Conservation (phyloP, 352 stramenopile genomes). For the Globisporangium cederbergense region DNA sequence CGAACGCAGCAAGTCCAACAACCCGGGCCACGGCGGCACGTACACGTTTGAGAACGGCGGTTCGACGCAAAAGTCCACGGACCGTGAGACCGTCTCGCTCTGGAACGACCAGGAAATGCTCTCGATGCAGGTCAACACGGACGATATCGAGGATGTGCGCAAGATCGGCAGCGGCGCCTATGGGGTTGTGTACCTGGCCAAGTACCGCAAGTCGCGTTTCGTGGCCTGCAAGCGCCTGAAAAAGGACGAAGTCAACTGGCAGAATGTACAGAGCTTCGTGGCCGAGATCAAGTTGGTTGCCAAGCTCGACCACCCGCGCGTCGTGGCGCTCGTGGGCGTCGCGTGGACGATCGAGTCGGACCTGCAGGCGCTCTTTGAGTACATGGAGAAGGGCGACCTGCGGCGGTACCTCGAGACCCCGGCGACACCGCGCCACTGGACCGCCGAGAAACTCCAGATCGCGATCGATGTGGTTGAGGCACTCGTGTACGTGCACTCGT, state of each 20-base stretch:
- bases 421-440: no score
- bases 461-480: constrained; percentile 48
- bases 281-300: constrained; percentile 10
- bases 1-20: constrained; percentile 11
- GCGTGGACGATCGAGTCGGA: constrained; percentile 8
- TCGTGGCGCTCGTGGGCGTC: constrained; percentile 3
- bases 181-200: constrained; percentile 39
- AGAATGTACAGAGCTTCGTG: constrained; percentile 38
- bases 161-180: constrained; percentile 31
- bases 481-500: constrained; percentile 59
- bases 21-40: neutral
- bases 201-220: constrained; percentile 30
- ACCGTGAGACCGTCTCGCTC: constrained; percentile 23
- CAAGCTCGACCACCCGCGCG: constrained; percentile 1
- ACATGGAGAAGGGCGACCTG: constrained; percentile 9
- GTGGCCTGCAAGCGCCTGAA: constrained; percentile 48
- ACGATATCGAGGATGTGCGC: constrained; percentile 46
- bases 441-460: constrained; percentile 13
- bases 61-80: constrained; percentile 1
- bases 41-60: constrained; percentile 8
- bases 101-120: constrained; percentile 46
- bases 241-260: constrained; percentile 25
- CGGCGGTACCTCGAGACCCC: no score
- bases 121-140: constrained; percentile 34
- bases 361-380: constrained; percentile 9